Evolutionary conservation across 2,329 filamentous ascomycete species (phyloP).

Genomic region (Leptographium galeiforme): DNA sequence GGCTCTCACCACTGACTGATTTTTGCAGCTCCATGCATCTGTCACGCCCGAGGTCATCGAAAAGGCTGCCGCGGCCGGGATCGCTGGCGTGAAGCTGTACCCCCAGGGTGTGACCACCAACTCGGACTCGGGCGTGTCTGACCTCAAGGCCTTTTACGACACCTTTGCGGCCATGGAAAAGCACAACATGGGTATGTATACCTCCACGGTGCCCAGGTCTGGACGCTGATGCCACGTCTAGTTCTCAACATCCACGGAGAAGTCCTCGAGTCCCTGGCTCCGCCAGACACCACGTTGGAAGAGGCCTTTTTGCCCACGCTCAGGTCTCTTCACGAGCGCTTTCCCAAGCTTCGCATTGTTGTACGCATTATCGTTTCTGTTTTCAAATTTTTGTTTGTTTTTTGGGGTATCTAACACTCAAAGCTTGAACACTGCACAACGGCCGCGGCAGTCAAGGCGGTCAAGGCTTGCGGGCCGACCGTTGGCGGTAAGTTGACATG

Average conservation of each 20-base stretch:
- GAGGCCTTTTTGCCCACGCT: slow-evolving; percentile 71
- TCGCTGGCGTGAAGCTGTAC: slow-evolving; percentile 60
- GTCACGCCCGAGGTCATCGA: slow-evolving; percentile 57
- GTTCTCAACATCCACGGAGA: slow-evolving; percentile 77
- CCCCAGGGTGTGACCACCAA: slow-evolving; percentile 42
- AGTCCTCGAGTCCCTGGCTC: slow-evolving; percentile 28
- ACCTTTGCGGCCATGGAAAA: slow-evolving; percentile 86
- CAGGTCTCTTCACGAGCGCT: slow-evolving; percentile 55
- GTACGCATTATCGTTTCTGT: slow-evolving; percentile 1
- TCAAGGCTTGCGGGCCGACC: slow-evolving; percentile 60
- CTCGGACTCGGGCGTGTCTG: slow-evolving; percentile 54
- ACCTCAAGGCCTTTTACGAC: slow-evolving; percentile 57
- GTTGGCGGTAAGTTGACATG: slow-evolving; percentile 39
- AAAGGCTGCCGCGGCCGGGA: slow-evolving; percentile 58
- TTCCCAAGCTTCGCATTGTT: slow-evolving; percentile 58
- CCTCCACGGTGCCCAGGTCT: not conserved
- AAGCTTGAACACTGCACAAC: slow-evolving; percentile 67
- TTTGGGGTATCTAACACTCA: not conserved
- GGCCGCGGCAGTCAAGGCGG: slow-evolving; percentile 64
- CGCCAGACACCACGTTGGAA: slow-evolving; percentile 32
- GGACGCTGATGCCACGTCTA: not conserved
- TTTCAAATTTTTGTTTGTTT: not conserved
- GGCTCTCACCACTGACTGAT: not conserved
- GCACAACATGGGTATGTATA: slow-evolving; percentile 41
- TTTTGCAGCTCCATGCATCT: slow-evolving; percentile 33